These are phyloP conservation scores for Stemphylium lycopersici DNA, from an alignment of 2,329 filamentous ascomycete genomes.

Conservation along the genomic window DNA sequence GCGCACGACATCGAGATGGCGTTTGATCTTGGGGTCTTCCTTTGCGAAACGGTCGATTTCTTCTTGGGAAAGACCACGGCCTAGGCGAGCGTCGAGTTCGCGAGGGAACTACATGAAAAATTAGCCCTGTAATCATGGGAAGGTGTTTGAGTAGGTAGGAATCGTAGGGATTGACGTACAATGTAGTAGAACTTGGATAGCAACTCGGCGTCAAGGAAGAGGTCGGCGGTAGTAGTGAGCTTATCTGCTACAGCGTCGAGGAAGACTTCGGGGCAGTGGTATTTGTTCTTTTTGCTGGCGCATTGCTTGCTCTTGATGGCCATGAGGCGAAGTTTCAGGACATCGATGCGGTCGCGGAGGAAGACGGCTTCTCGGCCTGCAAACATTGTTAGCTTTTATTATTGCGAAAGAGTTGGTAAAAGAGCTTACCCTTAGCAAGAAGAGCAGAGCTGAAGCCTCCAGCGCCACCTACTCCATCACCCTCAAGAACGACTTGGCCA, in stretches of 20 bases:
- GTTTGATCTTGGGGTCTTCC: constrained; percentile 87
- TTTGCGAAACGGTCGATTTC: constrained; percentile 90
- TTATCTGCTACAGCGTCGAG: constrained; percentile 97
- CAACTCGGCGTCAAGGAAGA: constrained; percentile 97
- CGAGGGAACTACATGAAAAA: constrained; percentile 71
- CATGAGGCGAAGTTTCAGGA: constrained; percentile 86
- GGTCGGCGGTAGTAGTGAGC: constrained; percentile 89
- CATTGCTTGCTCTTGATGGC: constrained; percentile 94
- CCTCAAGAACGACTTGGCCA: constrained; percentile 83
- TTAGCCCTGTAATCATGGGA: neutral
- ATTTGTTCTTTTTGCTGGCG: constrained; percentile 82
- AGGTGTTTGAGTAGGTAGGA: neutral
- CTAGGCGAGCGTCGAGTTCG: constrained; percentile 85
- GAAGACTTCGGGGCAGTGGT: constrained; percentile 96
- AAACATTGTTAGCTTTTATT: constrained; percentile 10
- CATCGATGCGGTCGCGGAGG: constrained; percentile 86
- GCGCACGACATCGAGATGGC: constrained; percentile 89
- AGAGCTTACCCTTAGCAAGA: constrained; percentile 73
- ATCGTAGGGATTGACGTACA: constrained; percentile 29
- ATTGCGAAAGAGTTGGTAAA: too few species aligned
- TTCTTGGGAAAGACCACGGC: constrained; percentile 75
- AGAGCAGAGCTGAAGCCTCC: constrained; percentile 92
- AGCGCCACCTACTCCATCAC: constrained; percentile 80
- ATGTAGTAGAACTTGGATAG: constrained; percentile 98
- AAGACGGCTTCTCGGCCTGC: constrained; percentile 90